Evolutionary conservation across 805 yeast genomes (phyloP).

Genomic region (Cyberlindnera amylophila): DNA sequence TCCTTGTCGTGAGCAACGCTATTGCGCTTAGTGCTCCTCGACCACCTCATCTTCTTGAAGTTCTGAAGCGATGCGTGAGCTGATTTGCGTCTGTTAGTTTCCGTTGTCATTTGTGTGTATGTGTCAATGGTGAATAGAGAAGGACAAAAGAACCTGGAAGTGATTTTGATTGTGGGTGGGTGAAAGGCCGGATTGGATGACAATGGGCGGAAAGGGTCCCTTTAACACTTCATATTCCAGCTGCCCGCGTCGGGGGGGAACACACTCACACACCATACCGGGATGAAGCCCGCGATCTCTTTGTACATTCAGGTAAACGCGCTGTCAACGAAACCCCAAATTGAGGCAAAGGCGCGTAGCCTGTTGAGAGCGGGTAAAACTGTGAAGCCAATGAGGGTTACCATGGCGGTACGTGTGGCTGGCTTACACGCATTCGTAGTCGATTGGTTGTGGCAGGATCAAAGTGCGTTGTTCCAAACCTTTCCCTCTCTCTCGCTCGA

Average conservation of each 20-base stretch:
- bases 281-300: too few species aligned
- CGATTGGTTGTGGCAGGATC: not conserved
- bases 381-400: too few species aligned
- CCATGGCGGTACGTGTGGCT: not conserved
- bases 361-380: too few species aligned
- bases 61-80: conserved; percentile 1
- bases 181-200: not conserved
- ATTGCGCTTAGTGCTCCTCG: conserved; percentile 25
- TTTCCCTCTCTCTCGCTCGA: too few species aligned
- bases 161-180: not conserved
- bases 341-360: too few species aligned
- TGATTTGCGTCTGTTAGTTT: conserved; percentile 7
- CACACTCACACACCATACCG: too few species aligned
- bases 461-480: not conserved
- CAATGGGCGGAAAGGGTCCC: not conserved
- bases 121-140: too few species aligned
- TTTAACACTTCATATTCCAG: too few species aligned
- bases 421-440: not conserved
- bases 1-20: conserved; percentile 21
- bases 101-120: not conserved
- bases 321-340: too few species aligned
- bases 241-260: too few species aligned
- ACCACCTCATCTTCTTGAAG: conserved; percentile 31
- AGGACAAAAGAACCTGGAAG: too few species aligned
- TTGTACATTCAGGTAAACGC: too few species aligned